Conservation (phyloP, 1,284 basidiomycete species). For the Heliocybe sulcata region DNA sequence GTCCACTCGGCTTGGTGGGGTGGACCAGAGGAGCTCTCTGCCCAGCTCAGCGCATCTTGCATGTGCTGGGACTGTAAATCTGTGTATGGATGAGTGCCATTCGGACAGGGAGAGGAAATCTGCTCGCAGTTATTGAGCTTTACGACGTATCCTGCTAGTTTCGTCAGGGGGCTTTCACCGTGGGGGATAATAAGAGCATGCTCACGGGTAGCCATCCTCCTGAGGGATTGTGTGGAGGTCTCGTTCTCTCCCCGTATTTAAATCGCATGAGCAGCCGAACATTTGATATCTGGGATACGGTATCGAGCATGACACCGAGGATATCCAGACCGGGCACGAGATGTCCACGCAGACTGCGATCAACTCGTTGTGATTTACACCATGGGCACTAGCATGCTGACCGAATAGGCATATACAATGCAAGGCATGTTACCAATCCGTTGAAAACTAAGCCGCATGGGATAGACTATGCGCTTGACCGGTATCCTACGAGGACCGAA, state of each 20-base stretch:
- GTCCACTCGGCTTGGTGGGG: conserved; percentile 39
- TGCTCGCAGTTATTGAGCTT: background rate
- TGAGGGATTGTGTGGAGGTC: background rate
- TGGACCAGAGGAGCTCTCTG: conserved; percentile 30
- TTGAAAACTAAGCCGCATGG: too few species aligned
- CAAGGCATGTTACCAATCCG: too few species aligned
- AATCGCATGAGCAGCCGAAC: too few species aligned
- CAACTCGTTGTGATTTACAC: background rate
- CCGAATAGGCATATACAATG: too few species aligned
- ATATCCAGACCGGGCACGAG: background rate
- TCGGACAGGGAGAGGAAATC: background rate
- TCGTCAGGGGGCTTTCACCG: background rate
- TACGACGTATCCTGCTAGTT: background rate
- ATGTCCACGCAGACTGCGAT: background rate
- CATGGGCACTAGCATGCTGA: background rate
- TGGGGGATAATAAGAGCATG: conserved; percentile 7
- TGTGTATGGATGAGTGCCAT: background rate
- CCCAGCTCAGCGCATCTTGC: conserved; percentile 28
- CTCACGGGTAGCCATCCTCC: background rate
- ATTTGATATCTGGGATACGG: background rate
- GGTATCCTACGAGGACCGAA: too few species aligned
- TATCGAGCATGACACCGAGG: background rate
- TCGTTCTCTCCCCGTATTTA: too few species aligned
- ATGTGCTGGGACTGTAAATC: conserved; percentile 5
- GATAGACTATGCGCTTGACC: too few species aligned